These are phyloP conservation scores for Arxiozyma slooffiae DNA, from an alignment of 1,139 yeast genomes.

Conservation along the genomic window DNA sequence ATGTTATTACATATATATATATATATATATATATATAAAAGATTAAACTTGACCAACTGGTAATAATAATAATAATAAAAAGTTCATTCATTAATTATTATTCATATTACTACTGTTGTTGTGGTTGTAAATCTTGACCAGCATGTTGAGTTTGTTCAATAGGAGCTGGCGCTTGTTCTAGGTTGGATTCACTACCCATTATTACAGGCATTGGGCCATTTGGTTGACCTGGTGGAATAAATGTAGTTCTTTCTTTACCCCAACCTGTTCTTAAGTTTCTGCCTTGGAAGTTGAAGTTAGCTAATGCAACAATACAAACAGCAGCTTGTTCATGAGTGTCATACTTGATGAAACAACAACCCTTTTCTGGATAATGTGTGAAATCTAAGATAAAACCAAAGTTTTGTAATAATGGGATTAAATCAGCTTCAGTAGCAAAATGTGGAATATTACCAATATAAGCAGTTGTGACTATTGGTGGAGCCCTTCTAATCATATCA, in stretches of 20 bases:
- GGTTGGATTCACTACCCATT: conserved; percentile 6
- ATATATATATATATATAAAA: no score
- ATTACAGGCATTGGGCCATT: conserved; percentile 7
- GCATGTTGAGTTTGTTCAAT: conserved; percentile 6
- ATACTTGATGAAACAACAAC: conserved; percentile 57
- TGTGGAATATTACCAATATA: conserved; percentile 81
- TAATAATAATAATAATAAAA: no score
- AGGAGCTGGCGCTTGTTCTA: conserved; percentile 4
- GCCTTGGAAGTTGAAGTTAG: conserved; percentile 68
- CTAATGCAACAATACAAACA: conserved; percentile 69
- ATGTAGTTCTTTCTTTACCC: conserved; percentile 59
- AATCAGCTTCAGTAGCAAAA: conserved; percentile 60
- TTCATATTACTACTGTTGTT: conserved; percentile 4
- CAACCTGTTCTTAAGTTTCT: conserved; percentile 78
- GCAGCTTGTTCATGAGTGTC: conserved; percentile 87
- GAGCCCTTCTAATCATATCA: conserved; percentile 63
- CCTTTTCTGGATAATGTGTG: conserved; percentile 67
- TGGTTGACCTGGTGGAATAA: conserved; percentile 19
- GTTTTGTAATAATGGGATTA: conserved; percentile 65
- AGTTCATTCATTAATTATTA: not conserved
- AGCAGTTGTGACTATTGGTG: conserved; percentile 68
- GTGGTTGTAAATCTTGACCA: conserved; percentile 3
- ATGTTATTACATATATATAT: not conserved
- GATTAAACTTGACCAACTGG: not conserved
- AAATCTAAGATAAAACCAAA: conserved; percentile 79